These are phyloP conservation scores for Irpex lacteus DNA, from an alignment of 1,284 basidiomycete genomes.

Conservation along the genomic window DNA sequence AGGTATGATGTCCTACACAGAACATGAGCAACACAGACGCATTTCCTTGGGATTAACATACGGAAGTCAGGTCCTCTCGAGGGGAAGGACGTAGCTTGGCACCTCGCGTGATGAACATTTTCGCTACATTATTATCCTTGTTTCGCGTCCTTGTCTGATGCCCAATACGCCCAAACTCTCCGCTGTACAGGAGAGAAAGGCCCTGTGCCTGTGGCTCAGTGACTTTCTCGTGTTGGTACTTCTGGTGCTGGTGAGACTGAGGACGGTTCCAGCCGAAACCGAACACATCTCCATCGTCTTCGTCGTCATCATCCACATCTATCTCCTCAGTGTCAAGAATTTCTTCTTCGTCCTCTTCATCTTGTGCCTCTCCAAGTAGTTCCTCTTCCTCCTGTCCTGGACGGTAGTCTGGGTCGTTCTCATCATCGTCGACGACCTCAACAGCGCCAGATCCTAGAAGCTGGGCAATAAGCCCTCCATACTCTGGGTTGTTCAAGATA, in stretches of 20 bases:
- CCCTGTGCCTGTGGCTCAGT: slow-evolving; percentile 73
- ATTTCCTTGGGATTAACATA: slow-evolving; percentile 28
- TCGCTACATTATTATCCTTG: slow-evolving; percentile 42
- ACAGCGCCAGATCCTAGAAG: slow-evolving; percentile 6
- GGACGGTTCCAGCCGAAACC: slow-evolving; percentile 5
- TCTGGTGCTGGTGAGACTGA: slow-evolving; percentile 9
- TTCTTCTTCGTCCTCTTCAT: slow-evolving; percentile 18
- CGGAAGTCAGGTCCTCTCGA: slow-evolving; percentile 54
- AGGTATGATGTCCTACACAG: slow-evolving; percentile 67
- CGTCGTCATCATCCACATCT: slow-evolving; percentile 36
- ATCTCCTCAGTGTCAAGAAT: slow-evolving; percentile 20
- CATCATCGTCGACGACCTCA: slow-evolving; percentile 9
- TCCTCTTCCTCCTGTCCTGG: slow-evolving; percentile 1
- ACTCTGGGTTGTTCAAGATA: background rate
- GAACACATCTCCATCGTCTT: slow-evolving; percentile 37
- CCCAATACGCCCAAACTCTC: slow-evolving; percentile 81
- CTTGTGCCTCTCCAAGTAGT: background rate
- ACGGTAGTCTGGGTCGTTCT: slow-evolving; percentile 1
- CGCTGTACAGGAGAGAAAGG: slow-evolving; percentile 67
- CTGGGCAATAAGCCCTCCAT: slow-evolving; percentile 3
- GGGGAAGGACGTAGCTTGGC: slow-evolving; percentile 35
- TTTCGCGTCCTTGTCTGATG: slow-evolving; percentile 41
- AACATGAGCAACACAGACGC: background rate
- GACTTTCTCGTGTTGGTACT: slow-evolving; percentile 29
- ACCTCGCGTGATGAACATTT: slow-evolving; percentile 42